Base-by-base conservation (phyloP, 768 basidiomycete species). In the Lactifluus pinguis region DNA sequence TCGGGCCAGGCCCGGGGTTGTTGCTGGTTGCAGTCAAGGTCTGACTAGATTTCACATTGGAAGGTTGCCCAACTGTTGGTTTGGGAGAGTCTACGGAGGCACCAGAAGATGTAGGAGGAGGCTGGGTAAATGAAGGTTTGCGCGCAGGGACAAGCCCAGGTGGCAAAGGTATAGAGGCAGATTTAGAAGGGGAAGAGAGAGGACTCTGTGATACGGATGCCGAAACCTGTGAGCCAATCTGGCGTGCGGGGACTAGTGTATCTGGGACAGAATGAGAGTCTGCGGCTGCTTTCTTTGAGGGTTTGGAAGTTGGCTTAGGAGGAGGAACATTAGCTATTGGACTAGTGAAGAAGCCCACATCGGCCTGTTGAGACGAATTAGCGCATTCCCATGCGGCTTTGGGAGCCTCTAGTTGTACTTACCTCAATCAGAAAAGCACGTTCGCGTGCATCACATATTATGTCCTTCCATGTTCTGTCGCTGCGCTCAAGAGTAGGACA, bases 401-500 rank as follows among this genome's bases (percentile, higher is more conserved):
- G 30, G 47, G 66, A 55, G 49, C 67, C 51, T 34, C 47, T 3
- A 36, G 10, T 30, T 8, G 70, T 79, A 69, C 55, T n/a, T 68
- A 93, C 93, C 64, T 87, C 81, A 9, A 84, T 71, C 29, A 95
- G 71, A 39, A 82, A 74, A 10, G 78, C 76, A 56, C 92, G 79
- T 13, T 79, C 74, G 57, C 84, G 76, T 7, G 95, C 92, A 69
- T 98, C 87, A 19, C 75, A 71, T 29, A 97, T 79, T 49, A 97
- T 94, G 32, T 77, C 74, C 60, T 77, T 79, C 95, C 95, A 98
- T 13, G 77, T 83, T 17, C 77, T 74, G 66, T 95, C 86, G 65
- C 92, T 92, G 56, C 94, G 78, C 71, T 94, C 89, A 6, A 99
- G 79, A 1, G 95, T 98, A 7, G 91, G 76, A 13, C 86, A 87